Conservation (phyloP, 345 rosid genomes). For the Erucastrum elatum region DNA sequence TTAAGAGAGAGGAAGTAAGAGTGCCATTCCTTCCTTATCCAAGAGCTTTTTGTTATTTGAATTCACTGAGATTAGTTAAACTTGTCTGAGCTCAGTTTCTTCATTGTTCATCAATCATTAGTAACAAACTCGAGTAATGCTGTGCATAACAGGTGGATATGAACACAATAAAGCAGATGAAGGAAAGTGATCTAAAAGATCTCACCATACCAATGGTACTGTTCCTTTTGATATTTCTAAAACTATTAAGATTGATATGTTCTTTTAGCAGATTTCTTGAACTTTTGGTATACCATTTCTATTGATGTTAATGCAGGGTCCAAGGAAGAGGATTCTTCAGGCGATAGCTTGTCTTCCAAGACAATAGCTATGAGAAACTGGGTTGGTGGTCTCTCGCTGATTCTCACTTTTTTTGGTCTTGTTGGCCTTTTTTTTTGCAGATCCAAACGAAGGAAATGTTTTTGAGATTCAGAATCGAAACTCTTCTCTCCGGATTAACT, state of each 20-base stretch:
- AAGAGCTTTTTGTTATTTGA: slow-evolving; percentile 3
- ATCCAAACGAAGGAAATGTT: slow-evolving; percentile 10
- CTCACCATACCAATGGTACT: slow-evolving; percentile 94
- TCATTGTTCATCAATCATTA: background rate
- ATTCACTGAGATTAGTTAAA: background rate
- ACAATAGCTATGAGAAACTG: slow-evolving; percentile 28
- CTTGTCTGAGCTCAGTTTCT: background rate
- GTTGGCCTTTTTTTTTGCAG: slow-evolving; percentile 8
- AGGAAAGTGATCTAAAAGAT: slow-evolving; percentile 89
- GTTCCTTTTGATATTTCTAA: background rate
- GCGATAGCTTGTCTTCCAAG: slow-evolving; percentile 61
- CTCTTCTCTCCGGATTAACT: slow-evolving; percentile 8
- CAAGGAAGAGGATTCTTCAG: slow-evolving; percentile 90
- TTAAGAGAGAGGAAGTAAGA: slow-evolving; percentile 96
- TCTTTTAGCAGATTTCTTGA: slow-evolving; percentile 2
- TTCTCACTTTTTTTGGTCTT: background rate
- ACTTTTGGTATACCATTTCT: background rate
- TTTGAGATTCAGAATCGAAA: slow-evolving; percentile 19
- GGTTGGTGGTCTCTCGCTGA: slow-evolving; percentile 1
- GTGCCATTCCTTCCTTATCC: slow-evolving; percentile 18
- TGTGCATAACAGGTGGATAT: slow-evolving; percentile 75
- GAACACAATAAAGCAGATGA: slow-evolving; percentile 88
- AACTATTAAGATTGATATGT: background rate
- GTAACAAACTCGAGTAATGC: slow-evolving; percentile 22
- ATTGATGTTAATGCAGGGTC: slow-evolving; percentile 61